These are phyloP conservation scores for Heteromeles arbutifolia DNA, from an alignment of 306 rosid genomes.

Conservation along the genomic window DNA sequence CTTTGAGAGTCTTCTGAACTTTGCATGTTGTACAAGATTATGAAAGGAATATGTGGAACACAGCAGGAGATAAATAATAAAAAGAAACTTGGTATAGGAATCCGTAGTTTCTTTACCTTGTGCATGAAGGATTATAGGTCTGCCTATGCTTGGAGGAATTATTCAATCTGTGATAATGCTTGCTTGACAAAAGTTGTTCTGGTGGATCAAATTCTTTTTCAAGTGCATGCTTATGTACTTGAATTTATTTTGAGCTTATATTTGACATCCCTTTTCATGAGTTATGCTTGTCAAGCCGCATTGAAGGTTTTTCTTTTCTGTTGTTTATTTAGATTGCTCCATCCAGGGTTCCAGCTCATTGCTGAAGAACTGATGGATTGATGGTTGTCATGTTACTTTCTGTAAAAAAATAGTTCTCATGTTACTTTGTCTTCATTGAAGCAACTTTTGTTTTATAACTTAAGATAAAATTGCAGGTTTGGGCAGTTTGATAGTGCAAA, in stretches of 20 bases:
- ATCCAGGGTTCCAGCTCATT: neutral
- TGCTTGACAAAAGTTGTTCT: neutral
- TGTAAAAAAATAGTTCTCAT: neutral
- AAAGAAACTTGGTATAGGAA: neutral
- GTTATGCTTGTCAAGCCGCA: neutral
- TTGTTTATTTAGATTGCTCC: neutral
- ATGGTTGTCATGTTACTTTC: neutral
- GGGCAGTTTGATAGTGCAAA: slow-evolving; percentile 97
- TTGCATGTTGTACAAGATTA: neutral
- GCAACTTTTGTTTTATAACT: neutral
- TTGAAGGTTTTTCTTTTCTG: neutral
- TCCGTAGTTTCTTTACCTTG: neutral
- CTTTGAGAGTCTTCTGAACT: neutral
- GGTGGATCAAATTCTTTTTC: slow-evolving; percentile 1
- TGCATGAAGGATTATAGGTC: neutral
- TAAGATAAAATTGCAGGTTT: slow-evolving; percentile 60
- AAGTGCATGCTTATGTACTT: neutral
- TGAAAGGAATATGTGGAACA: neutral
- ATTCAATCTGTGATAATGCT: neutral
- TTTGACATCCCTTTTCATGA: neutral
- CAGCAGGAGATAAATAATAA: neutral
- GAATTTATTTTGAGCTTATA: neutral
- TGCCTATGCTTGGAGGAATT: neutral
- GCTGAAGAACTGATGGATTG: neutral
- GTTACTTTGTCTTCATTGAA: neutral